phyloP scores from a whole-genome alignment of 2,329 filamentous ascomycete species.

The Pseudogymnoascus sp. region DNA sequence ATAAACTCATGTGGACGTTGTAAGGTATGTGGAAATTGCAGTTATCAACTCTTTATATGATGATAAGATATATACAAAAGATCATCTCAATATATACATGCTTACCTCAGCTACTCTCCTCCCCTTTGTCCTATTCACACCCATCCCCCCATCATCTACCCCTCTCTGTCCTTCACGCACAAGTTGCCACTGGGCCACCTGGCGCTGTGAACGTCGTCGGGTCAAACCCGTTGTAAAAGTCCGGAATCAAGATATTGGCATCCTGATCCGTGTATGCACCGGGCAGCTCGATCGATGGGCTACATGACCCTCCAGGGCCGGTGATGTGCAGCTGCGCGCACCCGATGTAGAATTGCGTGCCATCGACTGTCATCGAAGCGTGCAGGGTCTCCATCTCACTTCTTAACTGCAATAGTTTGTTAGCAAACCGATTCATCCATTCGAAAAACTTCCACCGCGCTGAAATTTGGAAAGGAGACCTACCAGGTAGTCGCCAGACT shows the following conservation, averaged over 20 bases:
- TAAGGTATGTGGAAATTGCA: not conserved
- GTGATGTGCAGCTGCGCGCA: conserved; percentile 26
- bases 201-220: conserved; percentile 29
- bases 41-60: not conserved
- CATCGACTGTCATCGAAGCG: conserved; percentile 24
- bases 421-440: not conserved
- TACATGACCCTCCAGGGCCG: conserved; percentile 21
- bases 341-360: conserved; percentile 30
- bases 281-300: conserved; percentile 22
- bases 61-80: not conserved
- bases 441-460: not conserved
- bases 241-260: conserved; percentile 20
- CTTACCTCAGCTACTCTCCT: not conserved
- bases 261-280: conserved; percentile 24
- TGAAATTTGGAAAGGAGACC: not conserved
- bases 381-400: conserved; percentile 33
- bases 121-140: not conserved
- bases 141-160: not conserved
- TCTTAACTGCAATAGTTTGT: conserved; percentile 23
- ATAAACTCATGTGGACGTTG: not conserved
- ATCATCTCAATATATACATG: conserved; percentile 6
- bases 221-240: conserved; percentile 26
- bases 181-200: conserved; percentile 23
- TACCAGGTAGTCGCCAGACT: conserved; percentile 29
- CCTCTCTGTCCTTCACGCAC: not conserved